Conservation (phyloP, 1,139 yeast genomes). For the Candida sojae region DNA sequence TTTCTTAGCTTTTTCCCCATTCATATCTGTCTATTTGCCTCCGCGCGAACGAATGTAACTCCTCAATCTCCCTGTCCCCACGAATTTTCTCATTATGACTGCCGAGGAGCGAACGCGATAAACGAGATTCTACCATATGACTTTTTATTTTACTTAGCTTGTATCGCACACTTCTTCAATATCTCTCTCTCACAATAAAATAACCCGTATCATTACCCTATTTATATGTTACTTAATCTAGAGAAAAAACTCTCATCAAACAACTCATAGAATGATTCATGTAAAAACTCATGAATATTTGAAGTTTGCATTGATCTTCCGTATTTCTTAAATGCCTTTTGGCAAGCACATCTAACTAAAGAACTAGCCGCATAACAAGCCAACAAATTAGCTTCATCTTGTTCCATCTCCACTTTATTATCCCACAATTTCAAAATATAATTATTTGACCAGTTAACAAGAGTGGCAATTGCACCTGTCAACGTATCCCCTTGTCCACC, state of each 20-base stretch:
- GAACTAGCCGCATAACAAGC: constrained; percentile 77
- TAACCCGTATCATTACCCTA: neutral
- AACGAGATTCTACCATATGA: neutral
- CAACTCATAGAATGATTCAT: constrained; percentile 58
- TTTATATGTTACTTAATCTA: constrained; percentile 5
- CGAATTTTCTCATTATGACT: too few species aligned
- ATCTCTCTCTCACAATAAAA: too few species aligned
- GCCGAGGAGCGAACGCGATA: neutral
- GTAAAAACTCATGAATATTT: constrained; percentile 70
- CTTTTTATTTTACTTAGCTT: neutral
- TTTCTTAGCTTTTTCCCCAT: too few species aligned
- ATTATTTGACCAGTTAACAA: constrained; percentile 49
- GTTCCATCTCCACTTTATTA: constrained; percentile 60
- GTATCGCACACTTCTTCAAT: too few species aligned
- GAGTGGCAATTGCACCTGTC: constrained; percentile 45
- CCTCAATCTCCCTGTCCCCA: too few species aligned
- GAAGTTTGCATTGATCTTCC: constrained; percentile 87
- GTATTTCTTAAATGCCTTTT: constrained; percentile 60
- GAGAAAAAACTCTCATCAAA: constrained; percentile 27
- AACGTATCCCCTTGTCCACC: constrained; percentile 55
- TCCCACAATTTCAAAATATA: constrained; percentile 62
- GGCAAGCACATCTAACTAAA: constrained; percentile 66
- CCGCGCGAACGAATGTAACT: too few species aligned
- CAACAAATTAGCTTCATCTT: constrained; percentile 35
- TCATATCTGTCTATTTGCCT: too few species aligned